Base-by-base conservation (phyloP, 176 grass and related monocot species). In the Rhynchospora breviuscula region DNA sequence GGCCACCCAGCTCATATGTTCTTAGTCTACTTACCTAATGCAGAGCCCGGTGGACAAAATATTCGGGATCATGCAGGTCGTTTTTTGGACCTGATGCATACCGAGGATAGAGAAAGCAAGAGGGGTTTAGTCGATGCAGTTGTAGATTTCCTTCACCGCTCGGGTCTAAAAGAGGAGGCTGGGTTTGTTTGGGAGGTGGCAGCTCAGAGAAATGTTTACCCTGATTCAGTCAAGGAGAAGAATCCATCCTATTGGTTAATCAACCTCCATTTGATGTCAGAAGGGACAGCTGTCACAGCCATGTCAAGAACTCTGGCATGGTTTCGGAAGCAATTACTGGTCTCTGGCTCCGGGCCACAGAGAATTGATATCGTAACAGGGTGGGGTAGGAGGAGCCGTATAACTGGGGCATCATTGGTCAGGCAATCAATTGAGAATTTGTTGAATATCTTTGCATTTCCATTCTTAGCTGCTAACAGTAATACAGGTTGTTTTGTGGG, bases 41-140 rank as follows among this genome's bases (percentile, higher is more conserved):
- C 96, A 26, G 96, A 95, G 79, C 91, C 93, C 17, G 89, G 91
- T 17, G 96, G 96, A 15, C 85, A 85, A 66, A 98, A 95, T 70
- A 84, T 98, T 4, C 89, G 71, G 79, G 85, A 87, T 52, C 96
- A 95, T 23, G 87, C 95, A 6, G 78, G 85, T 17, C 81, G 85
- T 81, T 98, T 98, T 84, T 79, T 98, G 72, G 92, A 98, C 66
- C 81, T 93, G 90, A 91, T 98, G 91, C 96, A 98, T 75, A 98
- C 86, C 21, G 96, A 98, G 87, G 96, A 95, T 51, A 81, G 93
- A 56, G 96, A 98, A 89, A 93, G 96, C 63, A 98, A 98, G 81
- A 84, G 96, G 77, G 96, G 93, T 61, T 65, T 98, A 23, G 86
- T 98, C 83, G 96, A 98, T 84, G 92, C 96, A 23, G 87, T 98